Base-by-base conservation (phyloP, 106 monocot genomes). In the Allium sativum region DNA sequence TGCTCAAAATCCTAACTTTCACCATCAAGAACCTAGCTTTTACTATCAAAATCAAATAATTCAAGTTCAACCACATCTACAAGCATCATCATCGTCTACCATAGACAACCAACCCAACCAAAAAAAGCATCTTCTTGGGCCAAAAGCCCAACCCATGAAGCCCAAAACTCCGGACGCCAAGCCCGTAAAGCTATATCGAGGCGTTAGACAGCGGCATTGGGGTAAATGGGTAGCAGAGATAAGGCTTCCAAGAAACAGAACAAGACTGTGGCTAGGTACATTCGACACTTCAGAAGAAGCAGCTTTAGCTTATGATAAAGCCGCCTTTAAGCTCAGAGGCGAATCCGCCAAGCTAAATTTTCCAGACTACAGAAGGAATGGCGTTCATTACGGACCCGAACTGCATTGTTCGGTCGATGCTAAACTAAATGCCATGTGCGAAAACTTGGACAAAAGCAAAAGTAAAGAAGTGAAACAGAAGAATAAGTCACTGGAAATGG, bases 191-290 rank as follows among this genome's bases (percentile, higher is more conserved):
- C 79, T 87, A 21, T 83, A 82, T 70, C 73, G 87, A 44, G 87
- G 87, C 21, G 87, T 87, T 52, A 76, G 87, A 75, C 86, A 86
- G 73, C 75, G 86, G 42, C 86, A 86, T 67, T 86, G 86, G 86
- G 86, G 86, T 6, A 86, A 86, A 64, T 86, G 86, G 86, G 86
- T 86, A 6, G 86, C 86, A 0, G 86, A 86, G 75, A 86, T 86
- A 66, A 72, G 86, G 1, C 86, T 86, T 1, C 86, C 86, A 10
- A 75, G 56, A 59, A 82, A 78, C 67, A 68, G 86, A 12, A 86
- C 82, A 8, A 68, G 86, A 11, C 78, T 86, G 16, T 86, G 86
- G 86, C 82, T 86, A 13, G 86, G 86, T 10, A 86, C 86, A 40
- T 86, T 86, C 41, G 86, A 86, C 73, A 79, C 86, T 8, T 81